These are phyloP conservation scores for Backusella circina DNA, from an alignment of 192 early-diverging fungal species.

Conservation along the genomic window DNA sequence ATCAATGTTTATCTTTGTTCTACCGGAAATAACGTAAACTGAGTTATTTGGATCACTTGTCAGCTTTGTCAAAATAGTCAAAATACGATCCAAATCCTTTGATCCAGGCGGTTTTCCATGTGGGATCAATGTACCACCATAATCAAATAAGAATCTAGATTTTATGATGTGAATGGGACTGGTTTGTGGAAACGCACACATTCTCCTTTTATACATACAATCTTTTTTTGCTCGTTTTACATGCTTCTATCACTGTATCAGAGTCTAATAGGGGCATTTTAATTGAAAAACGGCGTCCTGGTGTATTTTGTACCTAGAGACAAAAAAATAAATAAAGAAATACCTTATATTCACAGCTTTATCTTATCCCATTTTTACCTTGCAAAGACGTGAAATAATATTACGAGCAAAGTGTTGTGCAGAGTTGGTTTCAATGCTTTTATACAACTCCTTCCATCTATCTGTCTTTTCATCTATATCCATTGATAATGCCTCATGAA, in stretches of 20 bases:
- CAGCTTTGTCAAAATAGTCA: conserved; percentile 51
- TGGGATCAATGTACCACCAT: conserved; percentile 65
- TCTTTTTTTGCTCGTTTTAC: conserved; percentile 31
- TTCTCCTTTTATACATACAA: conserved; percentile 34
- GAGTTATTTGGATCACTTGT: conserved; percentile 60
- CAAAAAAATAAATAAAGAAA: neutral
- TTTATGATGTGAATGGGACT: neutral
- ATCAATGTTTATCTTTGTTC: conserved; percentile 63
- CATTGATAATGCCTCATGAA: conserved; percentile 87
- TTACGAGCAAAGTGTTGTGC: conserved; percentile 66
- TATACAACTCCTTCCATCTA: conserved; percentile 74
- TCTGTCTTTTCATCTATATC: conserved; percentile 66
- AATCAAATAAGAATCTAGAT: conserved; percentile 51
- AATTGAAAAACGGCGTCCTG: conserved; percentile 43
- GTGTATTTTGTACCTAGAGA: conserved; percentile 35
- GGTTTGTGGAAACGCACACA: neutral
- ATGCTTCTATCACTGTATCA: conserved; percentile 27
- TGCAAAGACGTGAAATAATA: conserved; percentile 53
- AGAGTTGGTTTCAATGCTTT: conserved; percentile 65
- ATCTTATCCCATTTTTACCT: conserved; percentile 18
- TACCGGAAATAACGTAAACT: conserved; percentile 74
- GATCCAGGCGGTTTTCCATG: conserved; percentile 10
- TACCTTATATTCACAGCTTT: too few species aligned
- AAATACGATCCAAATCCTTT: conserved; percentile 45
- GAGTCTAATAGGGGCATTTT: conserved; percentile 44